phyloP scores from a whole-genome alignment of 225 moss, liverwort and hornwort genomes.

The Pseudoscleropodium purum region DNA sequence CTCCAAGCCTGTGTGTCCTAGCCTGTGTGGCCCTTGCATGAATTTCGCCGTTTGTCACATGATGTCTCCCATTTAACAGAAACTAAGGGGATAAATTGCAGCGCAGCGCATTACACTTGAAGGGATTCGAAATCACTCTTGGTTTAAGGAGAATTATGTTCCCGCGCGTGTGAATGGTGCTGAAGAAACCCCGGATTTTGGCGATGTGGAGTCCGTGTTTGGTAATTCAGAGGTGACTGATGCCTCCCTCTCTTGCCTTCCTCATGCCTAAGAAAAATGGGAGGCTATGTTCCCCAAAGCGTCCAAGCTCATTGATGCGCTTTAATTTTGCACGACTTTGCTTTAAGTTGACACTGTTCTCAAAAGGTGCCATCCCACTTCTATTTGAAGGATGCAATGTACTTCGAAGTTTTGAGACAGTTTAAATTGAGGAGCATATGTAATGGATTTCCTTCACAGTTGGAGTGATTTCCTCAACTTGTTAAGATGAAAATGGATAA shows the following conservation, averaged over 20 bases:
- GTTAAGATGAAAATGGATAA: not conserved
- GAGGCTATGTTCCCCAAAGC: not conserved
- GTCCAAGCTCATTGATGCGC: not conserved
- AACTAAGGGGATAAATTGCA: slow-evolving; percentile 38
- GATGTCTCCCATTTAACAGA: slow-evolving; percentile 11
- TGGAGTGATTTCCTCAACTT: not conserved
- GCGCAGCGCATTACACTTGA: slow-evolving; percentile 75
- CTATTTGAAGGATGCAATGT: not conserved
- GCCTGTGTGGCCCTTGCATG: not conserved
- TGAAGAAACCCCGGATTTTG: slow-evolving; percentile 40
- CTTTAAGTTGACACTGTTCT: not conserved
- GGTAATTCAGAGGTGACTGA: slow-evolving; percentile 67
- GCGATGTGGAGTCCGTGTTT: slow-evolving; percentile 73
- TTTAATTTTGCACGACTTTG: not conserved
- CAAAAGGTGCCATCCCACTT: not conserved
- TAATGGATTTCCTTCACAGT: not conserved
- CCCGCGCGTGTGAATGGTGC: slow-evolving; percentile 43
- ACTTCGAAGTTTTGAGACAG: not conserved
- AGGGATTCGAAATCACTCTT: slow-evolving; percentile 64
- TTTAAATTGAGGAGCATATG: not conserved
- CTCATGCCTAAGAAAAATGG: not conserved
- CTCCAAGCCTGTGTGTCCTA: not conserved
- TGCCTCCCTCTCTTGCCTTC: not conserved
- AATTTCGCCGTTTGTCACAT: not conserved
- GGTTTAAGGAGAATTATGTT: slow-evolving; percentile 69